Conservation (phyloP, 2,329 filamentous ascomycete species). For the Penicillium sp. region DNA sequence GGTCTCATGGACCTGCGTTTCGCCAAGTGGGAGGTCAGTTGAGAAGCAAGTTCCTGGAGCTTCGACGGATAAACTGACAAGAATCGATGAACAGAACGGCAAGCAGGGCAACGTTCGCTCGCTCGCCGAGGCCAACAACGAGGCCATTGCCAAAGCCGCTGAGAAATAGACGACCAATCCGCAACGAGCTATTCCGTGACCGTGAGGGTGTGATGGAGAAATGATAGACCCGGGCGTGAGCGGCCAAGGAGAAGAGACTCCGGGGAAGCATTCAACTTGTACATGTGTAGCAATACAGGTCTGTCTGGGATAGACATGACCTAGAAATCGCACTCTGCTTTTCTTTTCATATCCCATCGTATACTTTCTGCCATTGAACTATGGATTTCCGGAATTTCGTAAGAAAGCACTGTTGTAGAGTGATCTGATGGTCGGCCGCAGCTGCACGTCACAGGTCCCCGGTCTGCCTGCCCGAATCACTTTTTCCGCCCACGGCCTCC, state of each 20-base stretch:
- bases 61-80: slow-evolving; percentile 31
- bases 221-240: slow-evolving; percentile 20
- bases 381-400: not conserved
- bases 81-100: slow-evolving; percentile 68
- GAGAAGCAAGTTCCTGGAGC: not conserved
- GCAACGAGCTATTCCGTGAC: not conserved
- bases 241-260: slow-evolving; percentile 12
- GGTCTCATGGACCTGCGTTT: slow-evolving; percentile 88
- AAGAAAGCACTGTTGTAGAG: not conserved
- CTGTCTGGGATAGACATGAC: slow-evolving; percentile 31
- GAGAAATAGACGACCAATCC: slow-evolving; percentile 40
- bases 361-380: slow-evolving; percentile 1
- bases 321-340: slow-evolving; percentile 25
- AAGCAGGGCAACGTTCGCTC: slow-evolving; percentile 87
- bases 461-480: slow-evolving; percentile 18
- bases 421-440: slow-evolving; percentile 8
- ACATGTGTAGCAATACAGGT: slow-evolving; percentile 42
- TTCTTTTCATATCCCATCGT: slow-evolving; percentile 18
- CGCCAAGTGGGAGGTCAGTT: slow-evolving; percentile 85
- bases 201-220: slow-evolving; percentile 17
- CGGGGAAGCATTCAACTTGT: slow-evolving; percentile 26
- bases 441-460: slow-evolving; percentile 23
- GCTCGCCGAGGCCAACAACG: slow-evolving; percentile 60
- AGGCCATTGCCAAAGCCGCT: slow-evolving; percentile 46
- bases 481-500: slow-evolving; percentile 22